A percentile compares a stretch with the other conserved stretches of the same genome.
Evolutionary conservation across 2,329 filamentous ascomycete species (phyloP).

Genomic region (Phyllosticta citrichinensis): DNA sequence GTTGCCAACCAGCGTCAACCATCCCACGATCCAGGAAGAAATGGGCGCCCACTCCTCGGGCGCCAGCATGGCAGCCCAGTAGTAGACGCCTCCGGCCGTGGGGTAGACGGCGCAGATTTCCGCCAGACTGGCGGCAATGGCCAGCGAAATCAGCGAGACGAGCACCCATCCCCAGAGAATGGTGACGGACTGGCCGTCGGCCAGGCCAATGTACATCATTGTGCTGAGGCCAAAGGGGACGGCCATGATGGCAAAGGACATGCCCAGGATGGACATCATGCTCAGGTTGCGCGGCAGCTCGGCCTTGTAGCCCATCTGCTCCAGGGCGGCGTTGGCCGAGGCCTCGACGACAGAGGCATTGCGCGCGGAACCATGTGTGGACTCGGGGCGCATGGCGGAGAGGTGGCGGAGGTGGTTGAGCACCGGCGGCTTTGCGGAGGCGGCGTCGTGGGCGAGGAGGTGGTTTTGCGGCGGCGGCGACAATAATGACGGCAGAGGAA

Average conservation of each 20-base stretch:
- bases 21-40: conserved; percentile 60
- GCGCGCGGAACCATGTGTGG: background rate
- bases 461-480: background rate
- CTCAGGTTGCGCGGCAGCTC: conserved; percentile 57
- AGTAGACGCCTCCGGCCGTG: conserved; percentile 60
- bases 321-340: conserved; percentile 49
- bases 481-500: background rate
- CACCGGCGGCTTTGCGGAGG: background rate
- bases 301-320: conserved; percentile 57
- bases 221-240: conserved; percentile 59
- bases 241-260: conserved; percentile 67
- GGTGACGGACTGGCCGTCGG: conserved; percentile 58
- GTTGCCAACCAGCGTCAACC: conserved; percentile 63
- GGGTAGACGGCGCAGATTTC: conserved; percentile 62
- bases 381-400: conserved; percentile 4
- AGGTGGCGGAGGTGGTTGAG: background rate
- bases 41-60: conserved; percentile 56
- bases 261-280: conserved; percentile 59
- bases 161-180: conserved; percentile 62
- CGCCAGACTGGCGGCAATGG: conserved; percentile 55
- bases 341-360: conserved; percentile 8
- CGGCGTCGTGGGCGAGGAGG: background rate
- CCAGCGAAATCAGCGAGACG: conserved; percentile 52
- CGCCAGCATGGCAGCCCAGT: conserved; percentile 57
- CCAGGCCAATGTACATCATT: conserved; percentile 57